phyloP scores from a whole-genome alignment of 371 early-diverging fungal species.

The Globomyces sp. region DNA sequence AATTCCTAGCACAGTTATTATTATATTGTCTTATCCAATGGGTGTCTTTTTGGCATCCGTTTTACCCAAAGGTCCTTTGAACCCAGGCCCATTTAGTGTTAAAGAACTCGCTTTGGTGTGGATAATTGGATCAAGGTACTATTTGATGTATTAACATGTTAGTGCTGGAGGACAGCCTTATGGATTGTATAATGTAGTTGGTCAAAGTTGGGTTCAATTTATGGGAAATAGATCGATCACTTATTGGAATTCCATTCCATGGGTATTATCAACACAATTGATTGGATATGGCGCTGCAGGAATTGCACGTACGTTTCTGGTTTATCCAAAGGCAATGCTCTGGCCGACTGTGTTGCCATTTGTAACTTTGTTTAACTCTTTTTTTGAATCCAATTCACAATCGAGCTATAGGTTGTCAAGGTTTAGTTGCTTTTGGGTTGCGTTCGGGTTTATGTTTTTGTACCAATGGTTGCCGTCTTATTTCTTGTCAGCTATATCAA shows the following conservation, averaged over 20 bases:
- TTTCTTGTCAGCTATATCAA: conserved; percentile 62
- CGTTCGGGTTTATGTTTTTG: conserved; percentile 49
- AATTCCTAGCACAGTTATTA: conserved; percentile 12
- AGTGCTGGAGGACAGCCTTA: conserved; percentile 9
- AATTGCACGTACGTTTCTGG: conserved; percentile 62
- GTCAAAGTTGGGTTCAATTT: conserved; percentile 11
- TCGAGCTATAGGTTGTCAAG: conserved; percentile 47
- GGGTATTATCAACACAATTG: conserved; percentile 5
- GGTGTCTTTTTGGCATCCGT: conserved; percentile 73
- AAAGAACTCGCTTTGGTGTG: conserved; percentile 30
- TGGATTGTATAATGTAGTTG: conserved; percentile 15
- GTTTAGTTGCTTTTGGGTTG: conserved; percentile 58
- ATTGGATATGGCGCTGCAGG: conserved; percentile 36
- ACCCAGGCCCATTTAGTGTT: conserved; percentile 50
- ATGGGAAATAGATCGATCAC: conserved; percentile 2
- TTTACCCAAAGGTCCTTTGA: conserved; percentile 63
- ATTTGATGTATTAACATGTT: not conserved
- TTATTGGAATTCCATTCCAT: conserved; percentile 7
- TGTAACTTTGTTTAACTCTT: conserved; percentile 67
- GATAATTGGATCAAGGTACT: conserved; percentile 14
- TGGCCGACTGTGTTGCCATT: conserved; percentile 72
- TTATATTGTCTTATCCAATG: conserved; percentile 56
- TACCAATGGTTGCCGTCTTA: conserved; percentile 78
- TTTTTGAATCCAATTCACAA: conserved; percentile 46
- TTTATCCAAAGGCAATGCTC: conserved; percentile 72